phyloP scores from a whole-genome alignment of 2,329 filamentous ascomycete genomes.

The Drechmeria coniospora region DNA sequence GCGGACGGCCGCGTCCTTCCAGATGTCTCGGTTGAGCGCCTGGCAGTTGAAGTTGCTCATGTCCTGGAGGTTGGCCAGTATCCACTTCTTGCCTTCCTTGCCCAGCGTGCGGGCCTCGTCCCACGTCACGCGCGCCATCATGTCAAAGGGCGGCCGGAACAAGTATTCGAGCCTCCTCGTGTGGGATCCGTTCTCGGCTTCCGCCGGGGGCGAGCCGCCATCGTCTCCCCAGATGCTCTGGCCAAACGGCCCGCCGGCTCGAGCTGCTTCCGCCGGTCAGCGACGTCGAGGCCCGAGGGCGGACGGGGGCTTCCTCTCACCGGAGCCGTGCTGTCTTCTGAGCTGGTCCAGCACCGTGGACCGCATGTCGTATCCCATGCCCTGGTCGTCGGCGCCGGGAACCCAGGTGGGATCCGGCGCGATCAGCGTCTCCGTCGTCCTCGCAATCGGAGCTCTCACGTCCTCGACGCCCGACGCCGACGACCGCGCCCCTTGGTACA shows the following conservation, averaged over 20 bases:
- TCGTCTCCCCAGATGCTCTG: slow-evolving; percentile 23
- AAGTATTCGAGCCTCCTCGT: slow-evolving; percentile 73
- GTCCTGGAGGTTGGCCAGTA: slow-evolving; percentile 91
- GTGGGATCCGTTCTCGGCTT: slow-evolving; percentile 42
- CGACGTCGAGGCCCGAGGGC: too few species aligned
- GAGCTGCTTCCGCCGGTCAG: too few species aligned
- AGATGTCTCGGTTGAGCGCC: slow-evolving; percentile 82
- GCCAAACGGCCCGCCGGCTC: slow-evolving; percentile 19
- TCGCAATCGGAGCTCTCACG: slow-evolving; percentile 78
- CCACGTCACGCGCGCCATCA: slow-evolving; percentile 71
- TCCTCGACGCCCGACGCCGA: slow-evolving; percentile 35
- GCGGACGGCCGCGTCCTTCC: slow-evolving; percentile 71
- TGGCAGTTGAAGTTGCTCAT: slow-evolving; percentile 90
- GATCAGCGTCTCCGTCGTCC: slow-evolving; percentile 82
- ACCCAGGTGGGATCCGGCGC: slow-evolving; percentile 43
- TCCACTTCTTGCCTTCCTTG: slow-evolving; percentile 82
- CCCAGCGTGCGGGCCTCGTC: slow-evolving; percentile 73
- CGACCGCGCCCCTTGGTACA: slow-evolving; percentile 46
- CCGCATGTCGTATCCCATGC: slow-evolving; percentile 38
- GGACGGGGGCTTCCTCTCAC: too few species aligned
- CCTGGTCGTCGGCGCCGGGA: slow-evolving; percentile 18
- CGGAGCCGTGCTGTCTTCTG: slow-evolving; percentile 27
- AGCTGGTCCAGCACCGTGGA: slow-evolving; percentile 52
- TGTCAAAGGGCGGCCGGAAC: slow-evolving; percentile 80
- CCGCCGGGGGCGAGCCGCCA: slow-evolving; percentile 7